phyloP scores from a whole-genome alignment of 2,329 filamentous ascomycete genomes.

The Fusarium anguioides region DNA sequence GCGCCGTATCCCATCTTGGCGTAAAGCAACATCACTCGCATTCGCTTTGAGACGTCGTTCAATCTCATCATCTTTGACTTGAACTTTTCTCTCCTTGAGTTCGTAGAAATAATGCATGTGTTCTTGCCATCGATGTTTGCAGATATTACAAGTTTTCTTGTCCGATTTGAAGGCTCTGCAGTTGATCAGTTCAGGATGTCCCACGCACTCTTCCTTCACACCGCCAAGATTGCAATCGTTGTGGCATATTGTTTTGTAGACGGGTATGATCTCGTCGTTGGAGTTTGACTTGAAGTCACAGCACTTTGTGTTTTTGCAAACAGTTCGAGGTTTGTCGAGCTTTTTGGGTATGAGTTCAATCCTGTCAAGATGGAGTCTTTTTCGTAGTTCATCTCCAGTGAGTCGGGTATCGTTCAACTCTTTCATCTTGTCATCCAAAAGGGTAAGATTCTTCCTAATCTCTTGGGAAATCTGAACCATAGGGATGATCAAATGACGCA shows the following conservation, averaged over 20 bases:
- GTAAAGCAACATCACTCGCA: not conserved
- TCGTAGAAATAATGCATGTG: conserved; percentile 30
- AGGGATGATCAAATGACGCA: conserved; percentile 20
- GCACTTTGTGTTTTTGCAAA: conserved; percentile 19
- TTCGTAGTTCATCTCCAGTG: not conserved
- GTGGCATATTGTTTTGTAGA: conserved; percentile 36
- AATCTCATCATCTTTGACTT: conserved; percentile 13
- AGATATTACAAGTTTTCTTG: not conserved
- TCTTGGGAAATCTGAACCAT: conserved; percentile 29
- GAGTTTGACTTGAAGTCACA: conserved; percentile 17
- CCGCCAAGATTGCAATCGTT: conserved; percentile 7
- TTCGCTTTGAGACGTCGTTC: not conserved
- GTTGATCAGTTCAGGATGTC: not conserved
- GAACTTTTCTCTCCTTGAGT: not conserved
- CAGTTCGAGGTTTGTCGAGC: conserved; percentile 18
- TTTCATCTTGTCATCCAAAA: not conserved
- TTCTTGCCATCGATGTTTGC: conserved; percentile 16
- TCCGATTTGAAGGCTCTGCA: conserved; percentile 4
- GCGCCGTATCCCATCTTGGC: not conserved
- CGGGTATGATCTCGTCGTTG: not conserved
- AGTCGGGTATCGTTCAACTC: conserved; percentile 6
- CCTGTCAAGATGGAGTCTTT: conserved; percentile 9
- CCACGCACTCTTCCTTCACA: conserved; percentile 4
- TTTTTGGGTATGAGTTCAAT: not conserved
- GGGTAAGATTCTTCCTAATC: conserved; percentile 15